These are phyloP conservation scores for Chlorella sorokiniana DNA, from an alignment of 139 green algal genomes.

Conservation along the genomic window DNA sequence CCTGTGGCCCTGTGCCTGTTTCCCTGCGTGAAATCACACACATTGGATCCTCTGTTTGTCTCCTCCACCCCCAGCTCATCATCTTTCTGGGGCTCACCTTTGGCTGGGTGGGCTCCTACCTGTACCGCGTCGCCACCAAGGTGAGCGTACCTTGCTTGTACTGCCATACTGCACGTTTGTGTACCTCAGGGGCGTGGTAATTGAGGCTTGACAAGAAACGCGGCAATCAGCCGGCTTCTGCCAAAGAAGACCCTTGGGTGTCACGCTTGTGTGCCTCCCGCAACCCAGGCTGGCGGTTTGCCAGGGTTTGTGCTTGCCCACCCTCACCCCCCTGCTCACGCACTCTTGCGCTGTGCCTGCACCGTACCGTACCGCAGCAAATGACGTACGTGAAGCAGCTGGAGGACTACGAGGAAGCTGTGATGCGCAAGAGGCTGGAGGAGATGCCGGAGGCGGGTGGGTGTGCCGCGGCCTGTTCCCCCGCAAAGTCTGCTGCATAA, in stretches of 20 bases:
- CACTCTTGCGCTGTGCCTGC: background rate
- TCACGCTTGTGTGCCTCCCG: background rate
- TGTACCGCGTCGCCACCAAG: conserved; percentile 97
- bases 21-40: too few relatives aligned
- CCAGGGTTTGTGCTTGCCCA: too few relatives aligned
- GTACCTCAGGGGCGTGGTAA: background rate
- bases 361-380: conserved; percentile 66
- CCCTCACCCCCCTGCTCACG: background rate
- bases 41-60: background rate
- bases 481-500: background rate
- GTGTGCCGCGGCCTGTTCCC: background rate
- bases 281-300: too few relatives aligned
- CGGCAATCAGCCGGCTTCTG: too few relatives aligned
- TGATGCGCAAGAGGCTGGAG: conserved; percentile 96
- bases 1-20: too few relatives aligned
- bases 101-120: conserved; percentile 87
- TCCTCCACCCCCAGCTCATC: conserved; percentile 46
- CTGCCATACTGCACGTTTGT: background rate
- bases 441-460: conserved; percentile 86
- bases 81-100: conserved; percentile 89
- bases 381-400: conserved; percentile 99
- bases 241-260: background rate
- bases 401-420: conserved; percentile 96
- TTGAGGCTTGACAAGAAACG: background rate
- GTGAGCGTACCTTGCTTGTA: conserved; percentile 31